phyloP scores from a whole-genome alignment of 179 eudicot species.

The Kewa caespitosa region DNA sequence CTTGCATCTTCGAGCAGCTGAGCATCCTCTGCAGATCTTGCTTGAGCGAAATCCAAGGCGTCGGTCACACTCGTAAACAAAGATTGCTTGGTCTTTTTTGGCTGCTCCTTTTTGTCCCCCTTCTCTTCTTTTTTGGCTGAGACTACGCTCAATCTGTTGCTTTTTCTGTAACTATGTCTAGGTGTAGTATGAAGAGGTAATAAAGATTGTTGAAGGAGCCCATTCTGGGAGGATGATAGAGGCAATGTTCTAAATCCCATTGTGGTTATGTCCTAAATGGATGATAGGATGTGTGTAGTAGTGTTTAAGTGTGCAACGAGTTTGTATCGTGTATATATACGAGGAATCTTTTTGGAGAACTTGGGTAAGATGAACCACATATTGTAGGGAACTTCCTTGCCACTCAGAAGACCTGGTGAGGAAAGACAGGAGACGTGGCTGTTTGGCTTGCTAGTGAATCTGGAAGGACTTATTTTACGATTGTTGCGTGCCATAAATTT shows the following conservation, averaged over 20 bases:
- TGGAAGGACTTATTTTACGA: slow-evolving; percentile 8
- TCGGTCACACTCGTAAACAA: slow-evolving; percentile 75
- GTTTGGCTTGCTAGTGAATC: slow-evolving; percentile 26
- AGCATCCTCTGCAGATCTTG: slow-evolving; percentile 74
- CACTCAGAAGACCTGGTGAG: slow-evolving; percentile 33
- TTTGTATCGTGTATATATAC: background rate
- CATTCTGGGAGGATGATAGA: slow-evolving; percentile 49
- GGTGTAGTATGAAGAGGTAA: slow-evolving; percentile 21
- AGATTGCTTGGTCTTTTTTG: slow-evolving; percentile 52
- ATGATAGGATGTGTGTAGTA: background rate
- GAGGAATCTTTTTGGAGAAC: background rate
- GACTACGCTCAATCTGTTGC: slow-evolving; percentile 25
- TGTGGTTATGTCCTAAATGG: background rate
- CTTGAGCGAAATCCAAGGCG: slow-evolving; percentile 89
- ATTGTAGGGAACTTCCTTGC: slow-evolving; percentile 14
- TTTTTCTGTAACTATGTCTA: slow-evolving; percentile 24
- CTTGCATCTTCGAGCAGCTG: slow-evolving; percentile 79
- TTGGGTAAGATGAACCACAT: slow-evolving; percentile 7
- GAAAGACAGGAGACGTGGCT: slow-evolving; percentile 39
- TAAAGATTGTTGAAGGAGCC: slow-evolving; percentile 31
- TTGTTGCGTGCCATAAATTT: slow-evolving; percentile 6
- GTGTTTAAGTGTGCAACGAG: background rate
- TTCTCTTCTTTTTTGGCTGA: slow-evolving; percentile 32
- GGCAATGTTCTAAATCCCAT: slow-evolving; percentile 66
- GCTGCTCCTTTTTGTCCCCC: slow-evolving; percentile 32